Conservation (phyloP, 805 yeast species). For the Hanseniaspora lachancei region DNA sequence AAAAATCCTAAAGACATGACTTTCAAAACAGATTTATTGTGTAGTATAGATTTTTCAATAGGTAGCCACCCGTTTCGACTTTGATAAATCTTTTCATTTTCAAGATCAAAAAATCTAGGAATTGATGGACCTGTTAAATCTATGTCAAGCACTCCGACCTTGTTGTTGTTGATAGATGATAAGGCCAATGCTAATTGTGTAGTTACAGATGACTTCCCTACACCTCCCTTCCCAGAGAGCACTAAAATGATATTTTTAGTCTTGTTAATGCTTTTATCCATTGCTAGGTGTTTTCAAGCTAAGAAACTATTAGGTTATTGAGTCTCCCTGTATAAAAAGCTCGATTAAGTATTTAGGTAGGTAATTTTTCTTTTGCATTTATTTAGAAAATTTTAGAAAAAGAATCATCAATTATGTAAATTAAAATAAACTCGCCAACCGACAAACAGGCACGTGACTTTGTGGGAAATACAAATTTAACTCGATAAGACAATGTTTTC, state of each 20-base stretch:
- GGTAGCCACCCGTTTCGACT: slow-evolving; percentile 86
- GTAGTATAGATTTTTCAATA: slow-evolving; percentile 37
- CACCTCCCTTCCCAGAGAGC: slow-evolving; percentile 93
- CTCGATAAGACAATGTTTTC: too few species aligned
- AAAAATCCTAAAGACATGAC: slow-evolving; percentile 85
- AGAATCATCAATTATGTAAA: too few species aligned
- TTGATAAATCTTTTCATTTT: slow-evolving; percentile 65
- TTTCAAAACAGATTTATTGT: slow-evolving; percentile 19
- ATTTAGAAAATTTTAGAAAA: too few species aligned
- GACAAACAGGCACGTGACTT: too few species aligned
- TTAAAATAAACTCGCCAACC: too few species aligned
- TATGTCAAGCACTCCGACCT: slow-evolving; percentile 89
- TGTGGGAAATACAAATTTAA: too few species aligned
- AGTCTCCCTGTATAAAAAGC: too few species aligned
- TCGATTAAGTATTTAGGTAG: too few species aligned
- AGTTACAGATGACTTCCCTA: slow-evolving; percentile 91
- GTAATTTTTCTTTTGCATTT: too few species aligned
- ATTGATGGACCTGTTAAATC: slow-evolving; percentile 94
- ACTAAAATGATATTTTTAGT: slow-evolving; percentile 71
- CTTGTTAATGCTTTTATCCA: slow-evolving; percentile 28
- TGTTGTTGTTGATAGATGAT: slow-evolving; percentile 33
- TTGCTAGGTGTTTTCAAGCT: not conserved
- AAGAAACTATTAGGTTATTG: too few species aligned
- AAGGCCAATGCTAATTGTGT: slow-evolving; percentile 83
- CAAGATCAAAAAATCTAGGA: slow-evolving; percentile 93